Conservation (phyloP, 108 stramenopile genomes). For the Nitzschia putrida region DNA sequence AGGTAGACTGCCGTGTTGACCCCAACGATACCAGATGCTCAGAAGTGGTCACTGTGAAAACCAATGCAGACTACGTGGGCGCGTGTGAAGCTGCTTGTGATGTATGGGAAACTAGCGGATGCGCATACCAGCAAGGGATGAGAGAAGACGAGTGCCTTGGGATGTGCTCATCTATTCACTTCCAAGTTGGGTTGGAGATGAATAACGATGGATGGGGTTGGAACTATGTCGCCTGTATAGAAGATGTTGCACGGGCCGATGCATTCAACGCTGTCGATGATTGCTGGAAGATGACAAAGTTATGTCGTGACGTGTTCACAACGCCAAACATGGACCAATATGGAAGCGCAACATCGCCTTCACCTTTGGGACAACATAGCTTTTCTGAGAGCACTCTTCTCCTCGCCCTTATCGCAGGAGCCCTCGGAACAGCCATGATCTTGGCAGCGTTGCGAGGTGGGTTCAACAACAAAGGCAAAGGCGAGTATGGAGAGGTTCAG, state of each 20-base stretch:
- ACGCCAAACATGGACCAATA: conserved; percentile 32
- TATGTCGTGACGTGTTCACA: conserved; percentile 52
- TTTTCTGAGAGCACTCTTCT: background rate
- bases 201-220: conserved; percentile 65
- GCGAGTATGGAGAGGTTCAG: conserved; percentile 29
- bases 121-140: conserved; percentile 11
- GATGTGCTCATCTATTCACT: conserved; percentile 35
- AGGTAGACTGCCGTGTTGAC: conserved; percentile 46
- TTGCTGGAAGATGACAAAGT: conserved; percentile 55
- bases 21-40: conserved; percentile 29
- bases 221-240: conserved; percentile 64
- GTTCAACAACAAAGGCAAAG: background rate
- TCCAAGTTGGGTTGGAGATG: conserved; percentile 9
- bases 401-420: conserved; percentile 24
- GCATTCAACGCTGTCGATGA: conserved; percentile 11
- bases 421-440: conserved; percentile 23
- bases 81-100: conserved; percentile 60
- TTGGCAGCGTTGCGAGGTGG: conserved; percentile 20
- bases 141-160: conserved; percentile 29
- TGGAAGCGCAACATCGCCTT: conserved; percentile 19
- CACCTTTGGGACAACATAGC: background rate
- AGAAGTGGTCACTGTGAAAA: conserved; percentile 25
- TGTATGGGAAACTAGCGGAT: conserved; percentile 41
- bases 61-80: conserved; percentile 36
- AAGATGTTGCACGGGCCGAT: conserved; percentile 44